Evolutionary conservation across 2,329 filamentous ascomycete genomes (phyloP).

Genomic region (Colletotrichum tanaceti): DNA sequence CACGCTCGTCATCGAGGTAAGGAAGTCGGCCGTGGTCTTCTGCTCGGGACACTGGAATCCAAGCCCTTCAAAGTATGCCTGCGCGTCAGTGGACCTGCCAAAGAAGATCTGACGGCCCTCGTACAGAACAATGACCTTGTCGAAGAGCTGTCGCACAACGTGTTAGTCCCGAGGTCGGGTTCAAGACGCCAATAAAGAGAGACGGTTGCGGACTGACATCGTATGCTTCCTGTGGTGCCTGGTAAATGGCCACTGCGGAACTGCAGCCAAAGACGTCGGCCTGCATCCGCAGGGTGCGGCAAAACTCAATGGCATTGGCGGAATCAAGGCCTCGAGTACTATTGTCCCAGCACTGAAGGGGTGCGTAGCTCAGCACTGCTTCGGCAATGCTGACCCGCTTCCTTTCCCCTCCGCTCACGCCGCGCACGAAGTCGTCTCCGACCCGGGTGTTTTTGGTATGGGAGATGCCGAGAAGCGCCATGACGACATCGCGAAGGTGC

Average conservation of each 20-base stretch:
- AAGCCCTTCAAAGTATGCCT: conserved; percentile 72
- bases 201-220: conserved; percentile 51
- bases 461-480: conserved; percentile 66
- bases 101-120: conserved; percentile 76
- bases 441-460: conserved; percentile 66
- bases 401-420: conserved; percentile 65
- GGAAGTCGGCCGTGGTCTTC: conserved; percentile 78
- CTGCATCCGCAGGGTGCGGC: conserved; percentile 45
- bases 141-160: conserved; percentile 58
- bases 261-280: conserved; percentile 45
- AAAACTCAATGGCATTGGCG: conserved; percentile 40
- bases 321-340: conserved; percentile 59
- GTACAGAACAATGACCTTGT: conserved; percentile 75
- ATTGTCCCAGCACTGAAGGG: conserved; percentile 55
- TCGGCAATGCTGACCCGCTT: conserved; percentile 55
- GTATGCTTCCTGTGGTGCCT: conserved; percentile 69
- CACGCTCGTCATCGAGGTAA: conserved; percentile 67
- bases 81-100: conserved; percentile 69
- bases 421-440: conserved; percentile 65
- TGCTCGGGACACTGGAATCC: conserved; percentile 69
- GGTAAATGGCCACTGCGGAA: conserved; percentile 61
- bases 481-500: conserved; percentile 63
- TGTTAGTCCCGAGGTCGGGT: background rate
- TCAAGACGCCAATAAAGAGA: background rate
- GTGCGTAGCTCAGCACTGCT: conserved; percentile 46